Conservation (phyloP, 1,139 yeast species). For the Torulaspora globosa region DNA sequence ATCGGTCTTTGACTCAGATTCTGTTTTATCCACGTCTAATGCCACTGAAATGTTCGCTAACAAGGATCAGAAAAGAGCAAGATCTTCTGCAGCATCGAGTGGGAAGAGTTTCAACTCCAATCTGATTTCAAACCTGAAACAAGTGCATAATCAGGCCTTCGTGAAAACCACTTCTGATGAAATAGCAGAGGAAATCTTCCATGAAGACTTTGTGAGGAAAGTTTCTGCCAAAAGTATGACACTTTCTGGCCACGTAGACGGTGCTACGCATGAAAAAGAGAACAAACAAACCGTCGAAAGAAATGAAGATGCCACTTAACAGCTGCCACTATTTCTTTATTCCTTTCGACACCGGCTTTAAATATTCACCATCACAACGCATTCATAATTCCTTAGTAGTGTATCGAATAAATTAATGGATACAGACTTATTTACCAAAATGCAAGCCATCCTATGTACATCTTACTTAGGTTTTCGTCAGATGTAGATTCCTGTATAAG, state of each 20-base stretch:
- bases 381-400: not conserved
- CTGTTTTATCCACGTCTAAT: conserved; percentile 21
- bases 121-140: conserved; percentile 4
- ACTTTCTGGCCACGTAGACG: not conserved
- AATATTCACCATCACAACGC: not conserved
- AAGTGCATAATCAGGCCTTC: conserved; percentile 11
- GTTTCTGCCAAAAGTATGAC: not conserved
- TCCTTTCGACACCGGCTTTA: not conserved
- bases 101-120: conserved; percentile 8
- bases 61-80: conserved; percentile 22
- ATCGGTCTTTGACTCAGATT: conserved; percentile 1
- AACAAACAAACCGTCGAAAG: not conserved
- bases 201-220: conserved; percentile 6
- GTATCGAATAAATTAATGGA: too few species aligned
- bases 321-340: not conserved
- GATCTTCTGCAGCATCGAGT: conserved; percentile 16
- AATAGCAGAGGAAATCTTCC: conserved; percentile 8
- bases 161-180: conserved; percentile 13
- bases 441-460: conserved; percentile 97
- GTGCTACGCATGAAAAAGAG: not conserved
- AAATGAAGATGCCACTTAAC: not conserved
- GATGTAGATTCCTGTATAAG: conserved; percentile 82
- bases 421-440: conserved; percentile 43
- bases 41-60: conserved; percentile 35
- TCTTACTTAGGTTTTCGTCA: conserved; percentile 63